Evolutionary conservation across 1,284 basidiomycete species (phyloP).

Genomic region (Acaromyces ingoldii): DNA sequence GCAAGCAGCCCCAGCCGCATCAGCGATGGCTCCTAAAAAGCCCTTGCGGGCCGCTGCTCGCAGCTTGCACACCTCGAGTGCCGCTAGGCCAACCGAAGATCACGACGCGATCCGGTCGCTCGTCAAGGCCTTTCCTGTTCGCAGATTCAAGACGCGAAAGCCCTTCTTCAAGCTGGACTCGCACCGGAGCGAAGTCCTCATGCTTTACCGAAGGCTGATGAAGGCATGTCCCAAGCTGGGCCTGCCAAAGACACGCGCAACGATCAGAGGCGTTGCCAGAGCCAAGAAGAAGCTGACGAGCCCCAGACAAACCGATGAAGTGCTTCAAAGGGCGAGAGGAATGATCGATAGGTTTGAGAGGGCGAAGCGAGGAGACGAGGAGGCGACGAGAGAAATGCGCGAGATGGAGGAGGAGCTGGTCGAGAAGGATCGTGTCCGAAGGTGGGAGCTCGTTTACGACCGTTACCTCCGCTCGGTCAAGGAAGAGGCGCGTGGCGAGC

Average conservation of each 20-base stretch:
- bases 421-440: background rate
- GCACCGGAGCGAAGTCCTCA: slow-evolving; percentile 21
- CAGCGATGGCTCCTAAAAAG: background rate
- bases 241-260: slow-evolving; percentile 9
- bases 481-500: slow-evolving; percentile 20
- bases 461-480: slow-evolving; percentile 1
- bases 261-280: slow-evolving; percentile 7
- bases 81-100: no score
- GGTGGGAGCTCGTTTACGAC: background rate
- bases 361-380: background rate
- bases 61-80: no score
- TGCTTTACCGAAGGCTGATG: slow-evolving; percentile 31
- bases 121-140: slow-evolving; percentile 6
- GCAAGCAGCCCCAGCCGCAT: background rate
- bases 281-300: slow-evolving; percentile 4
- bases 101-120: background rate
- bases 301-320: background rate
- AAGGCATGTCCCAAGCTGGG: slow-evolving; percentile 14
- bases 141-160: slow-evolving; percentile 4
- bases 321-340: background rate
- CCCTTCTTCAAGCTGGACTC: slow-evolving; percentile 22
- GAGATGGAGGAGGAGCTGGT: background rate
- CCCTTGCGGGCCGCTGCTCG: no score
- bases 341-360: background rate
- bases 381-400: background rate